Conservation (phyloP, 768 basidiomycete genomes). For the Mycena chlorophos region DNA sequence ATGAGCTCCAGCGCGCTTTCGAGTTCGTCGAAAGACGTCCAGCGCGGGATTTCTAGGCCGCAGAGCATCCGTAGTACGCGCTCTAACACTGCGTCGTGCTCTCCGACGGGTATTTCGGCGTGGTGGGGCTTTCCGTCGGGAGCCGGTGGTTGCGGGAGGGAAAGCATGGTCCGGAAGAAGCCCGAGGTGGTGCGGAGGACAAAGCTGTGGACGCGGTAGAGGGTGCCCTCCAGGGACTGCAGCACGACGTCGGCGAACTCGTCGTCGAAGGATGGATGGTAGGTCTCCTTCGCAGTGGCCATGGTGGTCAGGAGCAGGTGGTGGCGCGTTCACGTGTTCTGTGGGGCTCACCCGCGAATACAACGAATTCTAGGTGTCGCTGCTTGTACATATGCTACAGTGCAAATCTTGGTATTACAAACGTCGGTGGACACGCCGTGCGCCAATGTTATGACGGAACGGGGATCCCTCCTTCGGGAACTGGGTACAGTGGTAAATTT, state of each 20-base stretch:
- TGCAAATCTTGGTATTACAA: too few species aligned
- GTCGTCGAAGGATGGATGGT: constrained; percentile 40
- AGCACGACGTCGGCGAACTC: constrained; percentile 44
- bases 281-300: constrained; percentile 3
- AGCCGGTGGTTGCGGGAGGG: constrained; percentile 21
- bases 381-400: too few species aligned
- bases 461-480: too few species aligned
- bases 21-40: constrained; percentile 42
- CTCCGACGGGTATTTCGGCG: constrained; percentile 33
- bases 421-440: too few species aligned
- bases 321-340: background rate
- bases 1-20: constrained; percentile 41
- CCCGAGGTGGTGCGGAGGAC: constrained; percentile 44
- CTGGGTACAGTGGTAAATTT: too few species aligned
- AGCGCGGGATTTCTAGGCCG: constrained; percentile 40
- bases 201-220: constrained; percentile 45
- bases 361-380: too few species aligned
- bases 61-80: constrained; percentile 43
- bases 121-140: background rate
- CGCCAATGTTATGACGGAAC: too few species aligned
- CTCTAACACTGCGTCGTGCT: constrained; percentile 37
- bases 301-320: background rate
- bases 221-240: constrained; percentile 40
- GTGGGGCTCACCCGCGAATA: too few species aligned
- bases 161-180: constrained; percentile 36